Conservation (phyloP, 306 rosid species). For the Acmispon strigosus region DNA sequence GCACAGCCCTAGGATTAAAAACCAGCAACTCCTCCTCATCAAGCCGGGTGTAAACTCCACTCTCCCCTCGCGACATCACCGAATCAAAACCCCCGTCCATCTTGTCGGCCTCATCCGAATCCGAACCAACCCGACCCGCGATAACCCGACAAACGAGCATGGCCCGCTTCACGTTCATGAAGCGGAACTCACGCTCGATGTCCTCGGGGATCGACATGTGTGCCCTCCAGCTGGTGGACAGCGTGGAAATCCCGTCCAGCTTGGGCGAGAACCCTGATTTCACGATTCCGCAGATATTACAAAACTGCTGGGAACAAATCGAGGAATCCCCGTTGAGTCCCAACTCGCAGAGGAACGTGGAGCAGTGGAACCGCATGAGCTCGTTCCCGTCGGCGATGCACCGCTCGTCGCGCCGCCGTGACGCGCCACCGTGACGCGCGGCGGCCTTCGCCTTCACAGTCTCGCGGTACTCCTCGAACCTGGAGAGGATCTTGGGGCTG, state of each 20-base stretch:
- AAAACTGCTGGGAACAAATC: constrained; percentile 68
- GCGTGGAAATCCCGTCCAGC: constrained; percentile 85
- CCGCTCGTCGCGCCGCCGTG: constrained; percentile 57
- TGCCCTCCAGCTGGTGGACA: constrained; percentile 80
- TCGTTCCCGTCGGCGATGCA: constrained; percentile 95
- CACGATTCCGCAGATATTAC: constrained; percentile 74
- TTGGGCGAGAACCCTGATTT: constrained; percentile 85
- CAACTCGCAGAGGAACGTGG: constrained; percentile 72
- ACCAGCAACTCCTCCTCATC: constrained; percentile 91
- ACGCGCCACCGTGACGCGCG: constrained; percentile 36
- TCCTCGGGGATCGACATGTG: constrained; percentile 83
- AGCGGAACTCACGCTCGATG: constrained; percentile 67
- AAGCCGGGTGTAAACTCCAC: constrained; percentile 46
- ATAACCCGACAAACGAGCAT: constrained; percentile 82
- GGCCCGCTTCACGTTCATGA: constrained; percentile 90
- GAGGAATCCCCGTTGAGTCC: constrained; percentile 66
- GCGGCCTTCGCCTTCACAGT: constrained; percentile 56
- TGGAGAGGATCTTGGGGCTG: constrained; percentile 67
- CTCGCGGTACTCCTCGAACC: constrained; percentile 85
- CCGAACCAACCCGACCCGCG: constrained; percentile 84
- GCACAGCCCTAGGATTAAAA: constrained; percentile 93
- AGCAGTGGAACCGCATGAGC: constrained; percentile 85
- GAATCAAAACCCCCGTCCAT: constrained; percentile 72
- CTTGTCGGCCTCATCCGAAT: constrained; percentile 50
- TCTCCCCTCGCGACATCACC: constrained; percentile 50